These are phyloP conservation scores for Suhomyces faveliae DNA, from an alignment of 805 yeast genomes.

Conservation along the genomic window DNA sequence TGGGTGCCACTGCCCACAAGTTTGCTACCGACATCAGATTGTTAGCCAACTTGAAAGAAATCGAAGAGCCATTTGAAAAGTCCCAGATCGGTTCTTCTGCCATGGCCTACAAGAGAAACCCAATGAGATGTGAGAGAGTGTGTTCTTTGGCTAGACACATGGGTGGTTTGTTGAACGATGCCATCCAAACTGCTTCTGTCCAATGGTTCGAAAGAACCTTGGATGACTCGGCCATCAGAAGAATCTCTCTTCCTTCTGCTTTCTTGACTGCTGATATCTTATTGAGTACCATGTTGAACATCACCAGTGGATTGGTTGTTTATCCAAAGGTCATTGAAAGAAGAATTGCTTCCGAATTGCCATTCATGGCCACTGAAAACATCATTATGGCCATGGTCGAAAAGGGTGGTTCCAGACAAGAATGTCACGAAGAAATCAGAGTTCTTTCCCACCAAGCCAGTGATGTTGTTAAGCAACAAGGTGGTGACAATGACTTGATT, in stretches of 20 bases:
- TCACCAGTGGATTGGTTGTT: constrained; percentile 92
- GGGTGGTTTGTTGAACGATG: constrained; percentile 88
- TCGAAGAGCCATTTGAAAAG: constrained; percentile 98
- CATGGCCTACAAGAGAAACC: constrained; percentile 99
- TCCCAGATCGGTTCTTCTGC: constrained; percentile 98
- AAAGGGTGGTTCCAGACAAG: constrained; percentile 96
- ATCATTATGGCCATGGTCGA: constrained; percentile 99
- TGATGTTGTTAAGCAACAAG: constrained; percentile 94
- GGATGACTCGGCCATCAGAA: constrained; percentile 96
- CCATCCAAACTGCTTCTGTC: constrained; percentile 94
- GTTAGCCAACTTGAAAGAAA: constrained; percentile 93
- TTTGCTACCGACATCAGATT: constrained; percentile 96
- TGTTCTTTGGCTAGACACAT: constrained; percentile 97
- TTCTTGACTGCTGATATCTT: constrained; percentile 94
- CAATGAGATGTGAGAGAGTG: constrained; percentile 98
- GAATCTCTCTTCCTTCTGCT: constrained; percentile 95
- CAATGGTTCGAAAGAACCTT: constrained; percentile 99
- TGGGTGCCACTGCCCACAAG: constrained; percentile 96
- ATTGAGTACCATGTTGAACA: constrained; percentile 83
- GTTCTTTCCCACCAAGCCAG: constrained; percentile 97
- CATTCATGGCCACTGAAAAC: constrained; percentile 99
- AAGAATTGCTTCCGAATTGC: constrained; percentile 90
- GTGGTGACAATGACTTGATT: constrained; percentile 96
- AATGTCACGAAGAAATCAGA: constrained; percentile 96
- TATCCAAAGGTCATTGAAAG: constrained; percentile 98